A percentile compares a stretch with the other conserved stretches of the same genome.
Conservation (phyloP, 2,329 filamentous ascomycete genomes). For the Xylariaceae sp. region DNA sequence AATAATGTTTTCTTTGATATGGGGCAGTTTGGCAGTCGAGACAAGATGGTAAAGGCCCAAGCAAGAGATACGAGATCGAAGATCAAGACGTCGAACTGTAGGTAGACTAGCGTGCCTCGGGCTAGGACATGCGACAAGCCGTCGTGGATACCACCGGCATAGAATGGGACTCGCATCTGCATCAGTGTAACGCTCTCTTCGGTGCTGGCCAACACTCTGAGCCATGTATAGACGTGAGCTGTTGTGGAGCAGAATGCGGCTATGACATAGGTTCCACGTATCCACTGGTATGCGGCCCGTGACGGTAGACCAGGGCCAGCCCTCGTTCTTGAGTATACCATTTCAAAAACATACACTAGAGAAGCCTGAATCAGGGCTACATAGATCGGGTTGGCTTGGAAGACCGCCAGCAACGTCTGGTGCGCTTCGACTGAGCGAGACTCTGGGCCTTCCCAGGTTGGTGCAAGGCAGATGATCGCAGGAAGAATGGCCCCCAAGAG, state of each 20-base stretch:
- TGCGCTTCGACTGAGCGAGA: conserved; percentile 17
- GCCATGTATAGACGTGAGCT: conserved; percentile 19
- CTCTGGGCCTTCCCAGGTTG: conserved; percentile 23
- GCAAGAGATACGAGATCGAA: conserved; percentile 21
- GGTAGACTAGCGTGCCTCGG: conserved; percentile 24
- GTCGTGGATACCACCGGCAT: conserved; percentile 15
- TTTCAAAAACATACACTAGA: conserved; percentile 5
- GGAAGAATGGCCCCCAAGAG: conserved; percentile 24
- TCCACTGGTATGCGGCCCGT: conserved; percentile 17
- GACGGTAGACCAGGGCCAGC: not conserved
- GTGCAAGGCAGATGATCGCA: conserved; percentile 17
- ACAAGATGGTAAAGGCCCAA: conserved; percentile 23
- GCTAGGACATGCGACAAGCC: conserved; percentile 15
- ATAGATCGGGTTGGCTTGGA: conserved; percentile 25
- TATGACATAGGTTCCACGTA: conserved; percentile 18
- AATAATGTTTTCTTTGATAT: conserved; percentile 9
- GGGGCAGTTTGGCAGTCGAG: conserved; percentile 5
- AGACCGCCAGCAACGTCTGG: conserved; percentile 22
- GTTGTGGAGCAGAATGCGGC: conserved; percentile 18
- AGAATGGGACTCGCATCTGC: conserved; percentile 21
- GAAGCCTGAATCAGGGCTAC: conserved; percentile 15
- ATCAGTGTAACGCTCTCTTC: conserved; percentile 12
- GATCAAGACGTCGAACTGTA: conserved; percentile 28
- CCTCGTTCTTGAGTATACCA: conserved; percentile 1
- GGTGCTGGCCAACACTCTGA: conserved; percentile 12